Percentiles rank a stretch among this genome's conserved stretches.
phyloP scores from a whole-genome alignment of 2,329 filamentous ascomycete species.

The Calonectria pseudoreteaudii region DNA sequence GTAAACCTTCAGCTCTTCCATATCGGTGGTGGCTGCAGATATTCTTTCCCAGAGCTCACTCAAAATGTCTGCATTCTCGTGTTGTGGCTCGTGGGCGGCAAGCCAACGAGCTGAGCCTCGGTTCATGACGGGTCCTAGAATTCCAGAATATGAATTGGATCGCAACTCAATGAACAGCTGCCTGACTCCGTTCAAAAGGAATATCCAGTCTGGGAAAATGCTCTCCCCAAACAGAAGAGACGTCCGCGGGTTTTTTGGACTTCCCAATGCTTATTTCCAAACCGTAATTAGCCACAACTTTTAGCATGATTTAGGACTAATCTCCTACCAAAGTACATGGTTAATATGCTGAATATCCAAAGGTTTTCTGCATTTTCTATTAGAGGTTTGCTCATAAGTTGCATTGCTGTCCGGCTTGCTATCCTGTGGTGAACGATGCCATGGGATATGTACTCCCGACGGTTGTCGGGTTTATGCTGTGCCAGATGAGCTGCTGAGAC shows the following conservation, averaged over 20 bases:
- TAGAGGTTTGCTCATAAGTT: neutral
- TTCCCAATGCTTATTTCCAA: neutral
- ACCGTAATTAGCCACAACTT: neutral
- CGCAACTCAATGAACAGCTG: neutral
- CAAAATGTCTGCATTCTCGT: neutral
- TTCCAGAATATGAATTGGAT: neutral
- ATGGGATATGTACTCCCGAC: neutral
- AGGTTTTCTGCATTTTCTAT: neutral
- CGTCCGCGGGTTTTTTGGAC: neutral
- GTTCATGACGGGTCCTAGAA: neutral
- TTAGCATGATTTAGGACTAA: neutral
- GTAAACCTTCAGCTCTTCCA: neutral
- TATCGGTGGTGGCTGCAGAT: neutral
- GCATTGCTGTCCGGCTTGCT: neutral
- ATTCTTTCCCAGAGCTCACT: neutral
- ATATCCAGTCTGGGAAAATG: neutral
- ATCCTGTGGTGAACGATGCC: neutral
- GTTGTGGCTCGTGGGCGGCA: neutral
- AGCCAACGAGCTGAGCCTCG: neutral
- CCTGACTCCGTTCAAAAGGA: neutral
- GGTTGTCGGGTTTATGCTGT: neutral
- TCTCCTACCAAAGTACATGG: neutral
- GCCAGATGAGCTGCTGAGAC: neutral
- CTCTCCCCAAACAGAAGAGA: neutral
- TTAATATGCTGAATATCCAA: neutral